These are phyloP conservation scores for Phytophthora agathidicida DNA, from an alignment of 352 stramenopile species.

Conservation along the genomic window DNA sequence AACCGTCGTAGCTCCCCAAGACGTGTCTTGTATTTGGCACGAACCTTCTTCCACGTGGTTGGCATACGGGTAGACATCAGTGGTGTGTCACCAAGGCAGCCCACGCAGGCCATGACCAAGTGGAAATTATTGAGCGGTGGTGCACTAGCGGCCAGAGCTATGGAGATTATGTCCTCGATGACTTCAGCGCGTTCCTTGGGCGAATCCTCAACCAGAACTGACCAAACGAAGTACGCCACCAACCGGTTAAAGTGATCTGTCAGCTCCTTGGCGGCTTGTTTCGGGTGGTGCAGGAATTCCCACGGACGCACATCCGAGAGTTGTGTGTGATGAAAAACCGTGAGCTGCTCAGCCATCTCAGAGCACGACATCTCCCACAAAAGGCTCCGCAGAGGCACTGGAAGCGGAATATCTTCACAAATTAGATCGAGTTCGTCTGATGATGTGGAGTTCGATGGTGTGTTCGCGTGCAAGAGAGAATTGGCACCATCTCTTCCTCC, in stretches of 20 bases:
- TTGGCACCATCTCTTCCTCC: slow-evolving; percentile 1
- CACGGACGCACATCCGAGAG: slow-evolving; percentile 51
- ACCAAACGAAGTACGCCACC: slow-evolving; percentile 78
- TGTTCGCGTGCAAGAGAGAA: slow-evolving; percentile 13
- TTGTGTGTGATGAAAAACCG: slow-evolving; percentile 67
- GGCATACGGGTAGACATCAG: slow-evolving; percentile 75
- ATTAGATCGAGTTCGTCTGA: slow-evolving; percentile 52
- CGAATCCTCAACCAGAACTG: slow-evolving; percentile 69
- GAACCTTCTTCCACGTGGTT: slow-evolving; percentile 75
- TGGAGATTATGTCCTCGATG: slow-evolving; percentile 76
- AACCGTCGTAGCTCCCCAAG: slow-evolving; percentile 63
- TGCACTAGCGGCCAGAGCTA: slow-evolving; percentile 50
- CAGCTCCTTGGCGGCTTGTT: slow-evolving; percentile 52
- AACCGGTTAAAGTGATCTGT: slow-evolving; percentile 72
- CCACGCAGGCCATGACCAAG: slow-evolving; percentile 81
- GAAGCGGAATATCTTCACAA: slow-evolving; percentile 43
- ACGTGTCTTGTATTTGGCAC: slow-evolving; percentile 67
- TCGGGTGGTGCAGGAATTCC: slow-evolving; percentile 61
- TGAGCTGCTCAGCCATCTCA: slow-evolving; percentile 70
- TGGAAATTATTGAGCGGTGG: slow-evolving; percentile 74
- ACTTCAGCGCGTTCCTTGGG: slow-evolving; percentile 69
- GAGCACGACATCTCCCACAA: slow-evolving; percentile 59
- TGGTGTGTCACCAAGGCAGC: slow-evolving; percentile 69
- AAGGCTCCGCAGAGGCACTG: slow-evolving; percentile 48
- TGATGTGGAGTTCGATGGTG: slow-evolving; percentile 14